Evolutionary conservation across 257 asterid species (phyloP), one percentile per base, ranked within the genome.

Genomic region (Forsythia suspensa): DNA sequence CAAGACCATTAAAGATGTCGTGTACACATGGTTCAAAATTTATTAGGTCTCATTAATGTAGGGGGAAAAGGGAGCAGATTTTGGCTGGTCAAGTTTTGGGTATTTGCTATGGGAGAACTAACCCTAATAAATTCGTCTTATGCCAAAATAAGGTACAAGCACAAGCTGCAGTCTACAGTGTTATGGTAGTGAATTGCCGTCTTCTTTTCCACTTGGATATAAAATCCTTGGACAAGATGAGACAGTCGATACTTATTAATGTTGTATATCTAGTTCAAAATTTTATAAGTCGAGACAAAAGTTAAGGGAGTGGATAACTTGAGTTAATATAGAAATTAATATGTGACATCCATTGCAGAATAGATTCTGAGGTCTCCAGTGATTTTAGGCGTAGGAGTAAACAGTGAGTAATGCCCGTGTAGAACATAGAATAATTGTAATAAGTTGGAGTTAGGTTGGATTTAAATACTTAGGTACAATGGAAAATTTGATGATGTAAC

Each of bases 401-500:
- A 61, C 36, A 20, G 37, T 20, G 36, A 8, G 68, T 21, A 37
- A 21, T 61, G 68, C 68, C 20, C 68, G 37, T 21, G 68, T 20
- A 63, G 37, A 63, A 63, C 5, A 8, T 16, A 24, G 15, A 20
- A 24, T 63, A 20, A 20, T 9, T 63, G 68, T 61, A 21, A 20
- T 55, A 8, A 55, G 24, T 2, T 21, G 68, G 68, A 61, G 68
- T 61, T 61, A 21, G 37, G 37, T 63, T 4, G 70, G 38, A 20
- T 63, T 63, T 63, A 7, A 63, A 8, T 63, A 63, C 70, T 21
- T 10, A 63, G 37, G 70, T 63, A 8, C 70, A 3, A 21, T 3
- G 70, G 70, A 8, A 55, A 63, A 24, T 63, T 63, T 63, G 70
- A 63, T 24, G 70, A 24, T 63, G 70, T 63, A 63, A 63, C 70